Conservation (phyloP, 768 basidiomycete species). For the Asterophora lycoperdoides region DNA sequence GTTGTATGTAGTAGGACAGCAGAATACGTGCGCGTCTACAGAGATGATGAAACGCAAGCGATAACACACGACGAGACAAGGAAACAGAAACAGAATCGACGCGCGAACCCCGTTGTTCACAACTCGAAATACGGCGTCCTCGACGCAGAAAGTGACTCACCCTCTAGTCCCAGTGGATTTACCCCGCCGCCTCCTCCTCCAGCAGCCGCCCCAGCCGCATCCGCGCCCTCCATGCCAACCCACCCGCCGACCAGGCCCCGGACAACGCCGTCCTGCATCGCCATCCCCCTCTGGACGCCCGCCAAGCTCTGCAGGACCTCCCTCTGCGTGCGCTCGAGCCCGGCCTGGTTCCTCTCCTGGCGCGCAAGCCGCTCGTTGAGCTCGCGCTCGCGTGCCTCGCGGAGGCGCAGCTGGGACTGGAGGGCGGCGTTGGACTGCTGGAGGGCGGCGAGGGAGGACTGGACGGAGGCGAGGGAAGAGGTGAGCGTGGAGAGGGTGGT, state of each 20-base stretch:
- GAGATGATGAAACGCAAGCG: too few relatives aligned
- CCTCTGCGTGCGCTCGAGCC: conserved; percentile 37
- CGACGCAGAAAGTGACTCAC: too few relatives aligned
- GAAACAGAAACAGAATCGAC: conserved; percentile 5
- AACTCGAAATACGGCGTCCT: too few relatives aligned
- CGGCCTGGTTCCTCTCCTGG: background rate
- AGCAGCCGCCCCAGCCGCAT: conserved; percentile 13
- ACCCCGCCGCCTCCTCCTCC: too few relatives aligned
- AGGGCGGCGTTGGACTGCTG: conserved; percentile 10
- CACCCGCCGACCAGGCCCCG: conserved; percentile 80
- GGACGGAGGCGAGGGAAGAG: too few relatives aligned
- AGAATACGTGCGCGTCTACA: too few relatives aligned
- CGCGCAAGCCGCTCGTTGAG: conserved; percentile 28
- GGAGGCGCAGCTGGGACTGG: conserved; percentile 29
- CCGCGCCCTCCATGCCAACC: conserved; percentile 55
- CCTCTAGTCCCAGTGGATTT: too few relatives aligned
- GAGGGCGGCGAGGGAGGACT: too few relatives aligned
- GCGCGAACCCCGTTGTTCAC: background rate
- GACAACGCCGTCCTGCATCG: conserved; percentile 81
- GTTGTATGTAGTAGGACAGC: too few relatives aligned
- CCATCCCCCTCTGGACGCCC: conserved; percentile 50
- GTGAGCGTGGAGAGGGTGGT: background rate
- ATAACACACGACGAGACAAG: too few relatives aligned
- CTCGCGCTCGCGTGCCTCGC: conserved; percentile 31
- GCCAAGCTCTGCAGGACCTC: conserved; percentile 35